Evolutionary conservation across 225 moss, liverwort and hornwort genomes (phyloP).

Genomic region (Rhytidiadelphus loreus): DNA sequence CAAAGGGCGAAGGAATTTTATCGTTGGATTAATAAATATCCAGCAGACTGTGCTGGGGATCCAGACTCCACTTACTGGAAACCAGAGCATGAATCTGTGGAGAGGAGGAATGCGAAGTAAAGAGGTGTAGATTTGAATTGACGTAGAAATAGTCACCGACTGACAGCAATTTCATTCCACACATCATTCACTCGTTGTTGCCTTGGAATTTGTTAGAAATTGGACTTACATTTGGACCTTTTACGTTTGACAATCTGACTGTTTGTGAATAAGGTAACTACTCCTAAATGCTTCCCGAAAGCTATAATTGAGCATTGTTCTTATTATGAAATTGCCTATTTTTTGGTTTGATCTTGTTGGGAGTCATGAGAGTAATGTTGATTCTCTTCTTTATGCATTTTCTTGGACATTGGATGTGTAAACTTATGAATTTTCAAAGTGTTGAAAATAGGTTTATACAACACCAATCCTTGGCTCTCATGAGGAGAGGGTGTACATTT

Average conservation of each 20-base stretch:
- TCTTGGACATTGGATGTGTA: background rate
- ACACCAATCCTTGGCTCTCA: accelerated
- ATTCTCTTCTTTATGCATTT: background rate
- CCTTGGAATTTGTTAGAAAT: background rate
- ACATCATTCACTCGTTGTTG: background rate
- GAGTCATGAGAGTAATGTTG: background rate
- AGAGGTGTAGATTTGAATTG: background rate
- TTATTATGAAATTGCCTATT: background rate
- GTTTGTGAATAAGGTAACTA: background rate
- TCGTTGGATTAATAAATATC: constrained; percentile 20
- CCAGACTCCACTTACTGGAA: constrained; percentile 25
- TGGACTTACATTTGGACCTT: background rate
- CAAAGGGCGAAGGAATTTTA: constrained; percentile 6
- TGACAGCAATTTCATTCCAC: background rate
- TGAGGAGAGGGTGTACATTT: too few species aligned
- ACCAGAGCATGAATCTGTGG: background rate
- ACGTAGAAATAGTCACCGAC: too few species aligned
- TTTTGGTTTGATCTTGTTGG: background rate
- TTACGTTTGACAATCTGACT: background rate
- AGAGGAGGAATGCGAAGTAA: background rate
- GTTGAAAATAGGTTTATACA: background rate
- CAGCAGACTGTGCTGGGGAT: constrained; percentile 13
- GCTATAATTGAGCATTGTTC: background rate
- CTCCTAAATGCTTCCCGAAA: accelerated
- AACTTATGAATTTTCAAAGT: background rate